Conservation (phyloP, 768 basidiomycete genomes). For the Clavulina sp. region DNA sequence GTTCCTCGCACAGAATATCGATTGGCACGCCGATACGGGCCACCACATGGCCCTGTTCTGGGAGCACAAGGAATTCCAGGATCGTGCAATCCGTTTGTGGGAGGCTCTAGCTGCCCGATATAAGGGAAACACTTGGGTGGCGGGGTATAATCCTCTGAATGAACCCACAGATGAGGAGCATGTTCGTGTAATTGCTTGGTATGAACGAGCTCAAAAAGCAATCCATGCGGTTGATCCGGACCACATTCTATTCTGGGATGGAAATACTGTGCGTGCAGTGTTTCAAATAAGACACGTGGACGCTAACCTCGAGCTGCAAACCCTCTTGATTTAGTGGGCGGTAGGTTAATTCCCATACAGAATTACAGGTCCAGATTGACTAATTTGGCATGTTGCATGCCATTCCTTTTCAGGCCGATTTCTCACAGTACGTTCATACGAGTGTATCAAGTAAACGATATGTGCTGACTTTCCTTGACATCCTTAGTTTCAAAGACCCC, state of each 20-base stretch:
- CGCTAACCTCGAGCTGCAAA: no score
- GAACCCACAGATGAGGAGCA: constrained; percentile 62
- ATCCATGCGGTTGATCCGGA: constrained; percentile 52
- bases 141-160: constrained; percentile 75
- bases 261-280: constrained; percentile 35
- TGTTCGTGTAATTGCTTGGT: constrained; percentile 44
- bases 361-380: background rate
- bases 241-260: constrained; percentile 64
- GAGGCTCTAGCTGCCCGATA: constrained; percentile 57
- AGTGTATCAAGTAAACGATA: background rate
- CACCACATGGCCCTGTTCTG: constrained; percentile 31
- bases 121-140: constrained; percentile 38
- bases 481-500: constrained; percentile 4
- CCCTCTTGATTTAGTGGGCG: background rate
- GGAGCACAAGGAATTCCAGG: constrained; percentile 74
- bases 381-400: constrained; percentile 3
- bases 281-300: constrained; percentile 9
- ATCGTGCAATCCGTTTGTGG: constrained; percentile 65
- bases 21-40: constrained; percentile 47
- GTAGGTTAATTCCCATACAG: background rate
- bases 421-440: constrained; percentile 32
- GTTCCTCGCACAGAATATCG: constrained; percentile 23
- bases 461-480: no score
- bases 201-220: constrained; percentile 45
- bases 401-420: constrained; percentile 33